phyloP scores from a whole-genome alignment of 768 basidiomycete genomes.

The Heimioporus sp. region DNA sequence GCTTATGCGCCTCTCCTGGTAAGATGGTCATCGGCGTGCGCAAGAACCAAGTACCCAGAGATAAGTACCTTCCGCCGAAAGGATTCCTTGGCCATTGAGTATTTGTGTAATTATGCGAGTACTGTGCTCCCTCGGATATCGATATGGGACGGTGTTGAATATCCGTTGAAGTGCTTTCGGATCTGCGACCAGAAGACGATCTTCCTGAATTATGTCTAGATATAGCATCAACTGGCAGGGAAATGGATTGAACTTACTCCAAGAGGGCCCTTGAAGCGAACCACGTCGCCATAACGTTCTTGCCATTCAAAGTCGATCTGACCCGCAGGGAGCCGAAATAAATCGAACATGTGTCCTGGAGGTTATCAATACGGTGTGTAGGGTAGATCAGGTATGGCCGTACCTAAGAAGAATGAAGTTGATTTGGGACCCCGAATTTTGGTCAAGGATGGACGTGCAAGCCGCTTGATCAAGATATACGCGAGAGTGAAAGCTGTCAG shows the following conservation, averaged over 20 bases:
- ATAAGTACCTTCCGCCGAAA: slow-evolving; percentile 40
- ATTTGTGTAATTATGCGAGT: slow-evolving; percentile 11
- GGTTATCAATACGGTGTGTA: slow-evolving; percentile 20
- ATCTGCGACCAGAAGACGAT: slow-evolving; percentile 46
- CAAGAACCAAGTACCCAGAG: neutral
- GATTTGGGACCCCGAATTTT: slow-evolving; percentile 19
- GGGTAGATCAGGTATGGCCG: neutral
- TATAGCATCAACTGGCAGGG: neutral
- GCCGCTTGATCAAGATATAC: neutral
- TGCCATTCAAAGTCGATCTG: slow-evolving; percentile 31
- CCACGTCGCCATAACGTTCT: slow-evolving; percentile 25
- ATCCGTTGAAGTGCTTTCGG: slow-evolving; percentile 44
- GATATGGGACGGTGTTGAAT: slow-evolving; percentile 37
- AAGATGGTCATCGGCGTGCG: slow-evolving; percentile 3
- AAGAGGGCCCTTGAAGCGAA: slow-evolving; percentile 28
- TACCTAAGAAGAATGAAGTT: slow-evolving; percentile 21
- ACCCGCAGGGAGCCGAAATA: slow-evolving; percentile 27
- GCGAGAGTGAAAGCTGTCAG: neutral
- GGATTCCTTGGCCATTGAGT: slow-evolving; percentile 34
- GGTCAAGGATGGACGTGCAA: slow-evolving; percentile 10
- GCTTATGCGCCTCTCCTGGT: slow-evolving; percentile 44
- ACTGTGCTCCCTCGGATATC: slow-evolving; percentile 33
- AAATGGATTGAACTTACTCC: slow-evolving; percentile 18
- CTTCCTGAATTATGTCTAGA: slow-evolving; percentile 29
- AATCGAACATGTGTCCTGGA: slow-evolving; percentile 28